Conservation (phyloP, 164 flowering plant species). For the Vitis riparia region DNA sequence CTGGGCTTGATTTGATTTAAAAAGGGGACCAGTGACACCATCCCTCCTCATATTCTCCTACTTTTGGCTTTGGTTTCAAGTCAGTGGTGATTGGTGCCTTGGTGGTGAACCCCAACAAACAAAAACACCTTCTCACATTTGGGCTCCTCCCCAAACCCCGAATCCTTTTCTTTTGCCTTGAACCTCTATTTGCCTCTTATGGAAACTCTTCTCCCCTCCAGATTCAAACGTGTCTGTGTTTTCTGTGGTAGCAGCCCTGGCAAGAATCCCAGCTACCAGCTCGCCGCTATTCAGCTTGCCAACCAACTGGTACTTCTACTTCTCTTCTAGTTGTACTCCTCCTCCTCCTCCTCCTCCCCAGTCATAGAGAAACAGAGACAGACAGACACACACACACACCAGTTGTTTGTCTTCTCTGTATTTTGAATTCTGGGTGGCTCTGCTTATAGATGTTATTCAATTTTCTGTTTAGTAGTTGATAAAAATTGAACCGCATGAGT, state of each 20-base stretch:
- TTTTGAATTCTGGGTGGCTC: neutral
- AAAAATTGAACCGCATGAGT: neutral
- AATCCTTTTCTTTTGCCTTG: neutral
- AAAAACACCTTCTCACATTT: neutral
- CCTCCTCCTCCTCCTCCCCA: too few species aligned
- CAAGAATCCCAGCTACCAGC: conserved; percentile 70
- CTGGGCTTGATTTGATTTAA: conserved; percentile 12
- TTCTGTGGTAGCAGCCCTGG: conserved; percentile 90
- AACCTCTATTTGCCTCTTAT: conserved; percentile 12
- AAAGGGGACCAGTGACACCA: conserved; percentile 15
- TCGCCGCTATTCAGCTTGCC: conserved; percentile 77
- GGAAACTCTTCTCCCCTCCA: conserved; percentile 47
- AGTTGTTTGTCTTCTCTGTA: neutral
- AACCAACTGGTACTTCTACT: conserved; percentile 54
- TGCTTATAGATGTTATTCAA: neutral
- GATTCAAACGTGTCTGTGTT: conserved; percentile 71
- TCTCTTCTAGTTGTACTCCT: too few species aligned
- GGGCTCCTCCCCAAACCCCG: neutral
- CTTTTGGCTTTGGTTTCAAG: conserved; percentile 8
- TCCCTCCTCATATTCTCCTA: conserved; percentile 2
- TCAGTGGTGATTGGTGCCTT: neutral
- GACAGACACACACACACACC: too few species aligned
- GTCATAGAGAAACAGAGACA: too few species aligned
- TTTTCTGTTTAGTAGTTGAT: neutral
- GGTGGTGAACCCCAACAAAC: neutral